These are phyloP conservation scores for Skeletonema grethae DNA, from an alignment of 108 stramenopile species.

Conservation along the genomic window DNA sequence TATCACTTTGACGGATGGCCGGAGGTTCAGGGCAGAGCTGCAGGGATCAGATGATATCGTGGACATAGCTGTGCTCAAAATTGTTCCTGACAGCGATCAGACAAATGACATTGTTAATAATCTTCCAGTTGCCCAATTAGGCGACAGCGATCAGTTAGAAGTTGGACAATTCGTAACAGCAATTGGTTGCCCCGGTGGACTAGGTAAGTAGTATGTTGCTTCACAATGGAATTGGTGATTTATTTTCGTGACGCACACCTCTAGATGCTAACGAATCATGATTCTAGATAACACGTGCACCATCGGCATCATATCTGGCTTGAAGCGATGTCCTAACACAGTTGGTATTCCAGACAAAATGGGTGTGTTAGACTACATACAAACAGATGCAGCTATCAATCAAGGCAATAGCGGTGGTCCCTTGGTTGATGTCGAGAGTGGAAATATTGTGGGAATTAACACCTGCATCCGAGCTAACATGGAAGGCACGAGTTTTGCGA, in stretches of 20 bases:
- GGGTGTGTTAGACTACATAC: slow-evolving; percentile 81
- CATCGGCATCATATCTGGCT: slow-evolving; percentile 82
- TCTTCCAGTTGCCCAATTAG: slow-evolving; percentile 80
- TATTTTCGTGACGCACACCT: no score
- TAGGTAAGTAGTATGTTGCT: no score
- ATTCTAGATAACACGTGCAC: slow-evolving; percentile 92
- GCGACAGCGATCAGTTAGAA: slow-evolving; percentile 72
- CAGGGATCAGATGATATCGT: slow-evolving; percentile 83
- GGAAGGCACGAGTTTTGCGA: slow-evolving; percentile 90
- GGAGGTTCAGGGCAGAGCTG: slow-evolving; percentile 74
- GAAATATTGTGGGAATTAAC: slow-evolving; percentile 88
- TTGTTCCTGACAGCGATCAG: slow-evolving; percentile 48
- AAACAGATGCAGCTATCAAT: slow-evolving; percentile 87
- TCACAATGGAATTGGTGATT: no score
- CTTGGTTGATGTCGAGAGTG: slow-evolving; percentile 83
- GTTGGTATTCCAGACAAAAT: slow-evolving; percentile 88
- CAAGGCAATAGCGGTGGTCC: slow-evolving; percentile 86
- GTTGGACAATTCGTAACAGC: slow-evolving; percentile 86
- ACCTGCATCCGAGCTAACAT: slow-evolving; percentile 90
- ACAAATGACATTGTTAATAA: slow-evolving; percentile 13
- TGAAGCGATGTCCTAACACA: slow-evolving; percentile 78
- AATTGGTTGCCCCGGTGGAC: slow-evolving; percentile 83
- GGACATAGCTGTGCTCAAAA: slow-evolving; percentile 91
- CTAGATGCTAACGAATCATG: no score
- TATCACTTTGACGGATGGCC: slow-evolving; percentile 85